A percentile compares a stretch with the other conserved stretches of the same genome.
Evolutionary conservation across 2,329 filamentous ascomycete genomes (phyloP).

Genomic region (Neonectria sp.): DNA sequence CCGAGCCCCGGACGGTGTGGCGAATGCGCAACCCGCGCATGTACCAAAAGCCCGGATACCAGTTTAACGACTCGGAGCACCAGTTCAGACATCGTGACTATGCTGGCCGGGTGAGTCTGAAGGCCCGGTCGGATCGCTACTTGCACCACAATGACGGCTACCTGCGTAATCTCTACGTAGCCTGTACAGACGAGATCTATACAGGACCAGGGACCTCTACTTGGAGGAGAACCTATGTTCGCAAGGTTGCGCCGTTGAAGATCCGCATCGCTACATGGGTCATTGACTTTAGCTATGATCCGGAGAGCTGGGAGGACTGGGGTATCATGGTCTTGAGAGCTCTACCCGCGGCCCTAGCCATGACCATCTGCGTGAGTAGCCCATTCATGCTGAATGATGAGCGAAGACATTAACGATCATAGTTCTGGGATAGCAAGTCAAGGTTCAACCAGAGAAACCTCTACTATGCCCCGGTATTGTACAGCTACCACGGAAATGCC

Average conservation of each 20-base stretch:
- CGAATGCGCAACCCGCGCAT: slow-evolving; percentile 42
- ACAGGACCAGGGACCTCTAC: slow-evolving; percentile 45
- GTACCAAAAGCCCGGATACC: slow-evolving; percentile 43
- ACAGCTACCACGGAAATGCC: slow-evolving; percentile 42
- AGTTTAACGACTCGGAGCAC: slow-evolving; percentile 32
- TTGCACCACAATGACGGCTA: slow-evolving; percentile 46
- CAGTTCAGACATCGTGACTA: slow-evolving; percentile 43
- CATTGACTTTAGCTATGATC: slow-evolving; percentile 47
- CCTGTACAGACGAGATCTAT: slow-evolving; percentile 45
- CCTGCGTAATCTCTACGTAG: slow-evolving; percentile 47
- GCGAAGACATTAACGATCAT: not conserved
- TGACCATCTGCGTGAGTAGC: slow-evolving; percentile 42
- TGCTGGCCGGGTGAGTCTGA: slow-evolving; percentile 41
- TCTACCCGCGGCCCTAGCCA: slow-evolving; percentile 44
- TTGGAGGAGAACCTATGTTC: slow-evolving; percentile 47
- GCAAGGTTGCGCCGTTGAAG: slow-evolving; percentile 45
- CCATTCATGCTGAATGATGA: rapidly evolving
- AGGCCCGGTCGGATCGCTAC: slow-evolving; percentile 45
- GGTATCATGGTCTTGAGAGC: slow-evolving; percentile 44
- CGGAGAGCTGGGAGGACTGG: slow-evolving; percentile 46
- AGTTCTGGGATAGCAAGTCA: slow-evolving; percentile 46
- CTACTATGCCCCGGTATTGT: slow-evolving; percentile 44
- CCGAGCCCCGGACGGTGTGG: slow-evolving; percentile 37
- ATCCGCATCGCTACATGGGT: slow-evolving; percentile 48
- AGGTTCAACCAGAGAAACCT: slow-evolving; percentile 33